These are phyloP conservation scores for Apocynum venetum DNA, from an alignment of 257 asterid species.

Conservation along the genomic window DNA sequence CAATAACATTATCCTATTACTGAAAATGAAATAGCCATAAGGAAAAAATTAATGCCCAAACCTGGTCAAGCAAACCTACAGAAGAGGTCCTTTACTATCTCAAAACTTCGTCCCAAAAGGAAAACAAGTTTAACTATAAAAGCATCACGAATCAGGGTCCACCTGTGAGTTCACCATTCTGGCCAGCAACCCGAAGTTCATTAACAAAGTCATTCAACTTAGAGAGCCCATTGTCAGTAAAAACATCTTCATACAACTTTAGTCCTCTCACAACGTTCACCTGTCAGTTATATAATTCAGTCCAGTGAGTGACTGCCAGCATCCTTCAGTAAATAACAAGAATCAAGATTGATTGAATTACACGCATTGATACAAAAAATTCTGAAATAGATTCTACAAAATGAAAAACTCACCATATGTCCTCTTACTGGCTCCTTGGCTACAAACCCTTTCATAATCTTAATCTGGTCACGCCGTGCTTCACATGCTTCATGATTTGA, in stretches of 20 bases:
- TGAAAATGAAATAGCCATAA: slow-evolving; percentile 22
- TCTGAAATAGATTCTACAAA: neutral
- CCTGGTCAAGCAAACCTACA: slow-evolving; percentile 72
- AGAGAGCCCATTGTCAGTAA: slow-evolving; percentile 68
- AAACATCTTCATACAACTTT: slow-evolving; percentile 75
- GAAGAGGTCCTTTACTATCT: slow-evolving; percentile 68
- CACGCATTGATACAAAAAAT: neutral
- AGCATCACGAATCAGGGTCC: slow-evolving; percentile 87
- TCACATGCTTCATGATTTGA: slow-evolving; percentile 80
- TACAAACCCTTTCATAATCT: slow-evolving; percentile 75
- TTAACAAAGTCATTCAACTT: slow-evolving; percentile 75
- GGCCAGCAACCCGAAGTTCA: slow-evolving; percentile 91
- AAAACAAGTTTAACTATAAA: slow-evolving; percentile 73
- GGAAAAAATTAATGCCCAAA: slow-evolving; percentile 54
- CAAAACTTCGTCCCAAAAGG: slow-evolving; percentile 77
- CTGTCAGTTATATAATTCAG: slow-evolving; percentile 34
- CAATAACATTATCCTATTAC: neutral
- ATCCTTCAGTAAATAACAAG: neutral
- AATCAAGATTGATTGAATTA: neutral
- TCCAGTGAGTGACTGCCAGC: slow-evolving; percentile 12
- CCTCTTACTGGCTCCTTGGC: slow-evolving; percentile 92
- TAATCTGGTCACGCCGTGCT: slow-evolving; percentile 64
- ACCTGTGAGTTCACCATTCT: slow-evolving; percentile 98
- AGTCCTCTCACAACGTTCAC: slow-evolving; percentile 95
- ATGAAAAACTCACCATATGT: slow-evolving; percentile 62